Base-by-base conservation (phyloP, 2,329 filamentous ascomycete genomes). In the Hymenoscyphus fructigenus region DNA sequence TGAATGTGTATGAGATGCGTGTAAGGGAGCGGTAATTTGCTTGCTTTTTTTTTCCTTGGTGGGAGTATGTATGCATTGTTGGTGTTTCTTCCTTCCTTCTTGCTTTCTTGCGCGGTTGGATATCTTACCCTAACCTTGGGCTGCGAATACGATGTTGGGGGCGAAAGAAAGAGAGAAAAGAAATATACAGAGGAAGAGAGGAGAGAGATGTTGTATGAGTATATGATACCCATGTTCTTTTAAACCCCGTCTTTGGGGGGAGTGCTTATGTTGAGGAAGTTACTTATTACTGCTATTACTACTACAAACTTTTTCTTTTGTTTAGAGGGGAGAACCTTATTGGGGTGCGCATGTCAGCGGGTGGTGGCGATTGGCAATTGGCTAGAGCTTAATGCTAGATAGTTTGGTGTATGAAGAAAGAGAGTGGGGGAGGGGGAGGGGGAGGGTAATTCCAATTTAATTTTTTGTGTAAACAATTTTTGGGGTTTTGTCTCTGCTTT, bases 141-240 rank as follows among this genome's bases (percentile, higher is more conserved):
- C 14, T 41, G 15, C 6, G 38, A 17, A 29, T 29, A 5, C 28
- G 28, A 29, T 36, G 34, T 36, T 36, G 34, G 34, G n/a, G n/a
- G n/a, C 9, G 44, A 5, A n/a, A 20, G 15, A 47, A 36, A 44
- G 38, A 61, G 32, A 17, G 41, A 34, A 55, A 34, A 26, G 57
- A 34, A n/a, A 20, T 15, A 41, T 36, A 50, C 14, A 36, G 53
- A 28, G 58, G 36, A 32, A 17, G 29, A 34, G 26, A 38, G 20
- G 15, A 6, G 32, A 32, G 44, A 26, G 57, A 60, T 55, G 36
- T 58, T 63, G 63, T 66, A 66, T 66, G 60, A 63, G 61, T 61
- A 58, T 61, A 66, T 62, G 65, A 66, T 66, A 66, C 65, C 65
- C 65, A 66, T 66, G 65, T 64, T 64, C 58, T 57, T 59, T 60